These are phyloP conservation scores for Kazachstania bromeliacearum DNA, from an alignment of 805 yeast species.

Conservation along the genomic window DNA sequence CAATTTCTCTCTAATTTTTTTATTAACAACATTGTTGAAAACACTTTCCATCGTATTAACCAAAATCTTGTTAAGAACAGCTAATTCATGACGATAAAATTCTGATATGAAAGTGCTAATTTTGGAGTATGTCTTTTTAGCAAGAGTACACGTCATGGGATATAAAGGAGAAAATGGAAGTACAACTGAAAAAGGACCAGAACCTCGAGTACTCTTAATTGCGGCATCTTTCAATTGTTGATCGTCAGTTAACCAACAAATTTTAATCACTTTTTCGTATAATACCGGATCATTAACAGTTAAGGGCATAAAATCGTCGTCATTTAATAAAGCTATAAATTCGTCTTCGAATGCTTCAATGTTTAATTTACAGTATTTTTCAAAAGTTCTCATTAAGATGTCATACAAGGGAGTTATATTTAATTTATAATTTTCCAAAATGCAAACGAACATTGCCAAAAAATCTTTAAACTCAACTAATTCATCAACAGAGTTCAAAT, in stretches of 20 bases:
- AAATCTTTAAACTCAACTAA: constrained; percentile 49
- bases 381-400: constrained; percentile 48
- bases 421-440: constrained; percentile 64
- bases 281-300: constrained; percentile 49
- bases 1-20: constrained; percentile 50
- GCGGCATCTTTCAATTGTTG: constrained; percentile 19
- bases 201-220: constrained; percentile 2
- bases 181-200: constrained; percentile 43
- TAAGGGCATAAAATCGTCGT: constrained; percentile 87
- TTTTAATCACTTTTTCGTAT: constrained; percentile 52
- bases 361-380: constrained; percentile 48
- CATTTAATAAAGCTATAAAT: constrained; percentile 53
- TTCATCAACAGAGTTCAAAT: constrained; percentile 35
- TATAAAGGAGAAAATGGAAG: constrained; percentile 85
- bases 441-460: constrained; percentile 63
- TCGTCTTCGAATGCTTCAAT: constrained; percentile 48
- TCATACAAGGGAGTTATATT: constrained; percentile 52
- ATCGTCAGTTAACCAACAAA: constrained; percentile 60
- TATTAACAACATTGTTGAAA: constrained; percentile 58
- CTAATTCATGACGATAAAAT: constrained; percentile 53
- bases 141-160: constrained; percentile 73
- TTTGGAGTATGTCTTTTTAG: constrained; percentile 55
- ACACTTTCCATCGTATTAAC: constrained; percentile 56
- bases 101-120: constrained; percentile 57
- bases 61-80: constrained; percentile 50